Evolutionary conservation across 305 asterid genomes (phyloP).

Genomic region (Fraxinus ornus): DNA sequence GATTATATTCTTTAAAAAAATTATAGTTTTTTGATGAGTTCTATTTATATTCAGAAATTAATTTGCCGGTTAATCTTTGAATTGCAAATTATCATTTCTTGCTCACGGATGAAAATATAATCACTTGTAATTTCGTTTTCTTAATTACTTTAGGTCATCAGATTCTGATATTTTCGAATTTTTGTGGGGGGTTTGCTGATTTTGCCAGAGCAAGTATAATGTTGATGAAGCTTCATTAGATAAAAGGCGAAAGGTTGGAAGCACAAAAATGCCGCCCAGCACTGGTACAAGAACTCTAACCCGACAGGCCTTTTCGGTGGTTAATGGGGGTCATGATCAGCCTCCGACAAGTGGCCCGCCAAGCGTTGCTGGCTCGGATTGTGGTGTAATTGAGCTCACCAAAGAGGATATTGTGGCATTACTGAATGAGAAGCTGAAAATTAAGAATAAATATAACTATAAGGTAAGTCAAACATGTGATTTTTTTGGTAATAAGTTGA

Average conservation of each 20-base stretch:
- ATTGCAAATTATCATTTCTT: not conserved
- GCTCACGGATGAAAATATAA: not conserved
- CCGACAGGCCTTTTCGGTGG: slow-evolving; percentile 74
- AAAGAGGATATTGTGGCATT: slow-evolving; percentile 74
- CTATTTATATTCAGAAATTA: not conserved
- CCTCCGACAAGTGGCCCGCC: slow-evolving; percentile 62
- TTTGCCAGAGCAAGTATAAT: slow-evolving; percentile 51
- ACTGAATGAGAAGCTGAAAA: slow-evolving; percentile 65
- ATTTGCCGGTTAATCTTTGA: not conserved
- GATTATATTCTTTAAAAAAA: not conserved
- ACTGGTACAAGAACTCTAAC: slow-evolving; percentile 39
- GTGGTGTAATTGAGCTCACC: slow-evolving; percentile 55
- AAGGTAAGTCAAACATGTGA: slow-evolving; percentile 48
- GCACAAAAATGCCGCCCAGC: slow-evolving; percentile 55
- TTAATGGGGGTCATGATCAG: slow-evolving; percentile 79
- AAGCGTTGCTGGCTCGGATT: slow-evolving; percentile 66
- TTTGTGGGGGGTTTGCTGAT: not conserved
- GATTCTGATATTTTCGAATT: not conserved
- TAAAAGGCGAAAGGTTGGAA: slow-evolving; percentile 67
- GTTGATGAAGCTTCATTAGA: slow-evolving; percentile 58
- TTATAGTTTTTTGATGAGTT: not conserved
- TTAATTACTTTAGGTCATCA: not conserved
- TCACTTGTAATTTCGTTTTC: not conserved
- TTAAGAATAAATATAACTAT: slow-evolving; percentile 58
- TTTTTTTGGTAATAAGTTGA: not conserved